phyloP scores from a whole-genome alignment of 768 basidiomycete species.

The Candolleomyces efflorescens region DNA sequence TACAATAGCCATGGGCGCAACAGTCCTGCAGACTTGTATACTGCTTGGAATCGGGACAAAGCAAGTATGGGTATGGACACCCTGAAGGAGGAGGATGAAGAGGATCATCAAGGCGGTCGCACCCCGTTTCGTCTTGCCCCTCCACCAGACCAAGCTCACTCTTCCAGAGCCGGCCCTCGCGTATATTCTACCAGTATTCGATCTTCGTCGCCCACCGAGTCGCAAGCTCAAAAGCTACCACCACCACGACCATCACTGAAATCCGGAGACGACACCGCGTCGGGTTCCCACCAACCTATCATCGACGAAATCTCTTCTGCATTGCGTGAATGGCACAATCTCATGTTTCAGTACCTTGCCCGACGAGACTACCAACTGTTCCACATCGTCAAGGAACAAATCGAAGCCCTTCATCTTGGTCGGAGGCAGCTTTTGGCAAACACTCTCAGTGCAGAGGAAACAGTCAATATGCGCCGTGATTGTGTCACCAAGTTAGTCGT shows the following conservation, averaged over 20 bases:
- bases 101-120: constrained; percentile 32
- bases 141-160: constrained; percentile 70
- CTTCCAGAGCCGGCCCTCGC: constrained; percentile 65
- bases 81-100: constrained; percentile 61
- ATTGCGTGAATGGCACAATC: constrained; percentile 89
- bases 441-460: constrained; percentile 85
- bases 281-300: constrained; percentile 81
- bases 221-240: constrained; percentile 63
- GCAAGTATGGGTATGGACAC: constrained; percentile 49
- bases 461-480: constrained; percentile 71
- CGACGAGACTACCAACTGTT: constrained; percentile 89
- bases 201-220: constrained; percentile 63
- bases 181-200: constrained; percentile 76
- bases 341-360: constrained; percentile 90
- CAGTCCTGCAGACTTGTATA: constrained; percentile 42
- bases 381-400: constrained; percentile 78
- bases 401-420: constrained; percentile 89
- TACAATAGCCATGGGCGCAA: constrained; percentile 28
- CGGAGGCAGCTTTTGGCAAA: constrained; percentile 86
- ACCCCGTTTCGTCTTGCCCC: constrained; percentile 72
- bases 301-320: constrained; percentile 98
- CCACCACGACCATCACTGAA: constrained; percentile 94
- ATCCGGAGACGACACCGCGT: constrained; percentile 88
- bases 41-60: constrained; percentile 44
- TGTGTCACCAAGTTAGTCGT: constrained; percentile 85